Percentiles rank a stretch among this genome's conserved stretches.
These are phyloP conservation scores for Aureobasidium lini DNA, from an alignment of 2,329 filamentous ascomycete genomes.

Conservation along the genomic window DNA sequence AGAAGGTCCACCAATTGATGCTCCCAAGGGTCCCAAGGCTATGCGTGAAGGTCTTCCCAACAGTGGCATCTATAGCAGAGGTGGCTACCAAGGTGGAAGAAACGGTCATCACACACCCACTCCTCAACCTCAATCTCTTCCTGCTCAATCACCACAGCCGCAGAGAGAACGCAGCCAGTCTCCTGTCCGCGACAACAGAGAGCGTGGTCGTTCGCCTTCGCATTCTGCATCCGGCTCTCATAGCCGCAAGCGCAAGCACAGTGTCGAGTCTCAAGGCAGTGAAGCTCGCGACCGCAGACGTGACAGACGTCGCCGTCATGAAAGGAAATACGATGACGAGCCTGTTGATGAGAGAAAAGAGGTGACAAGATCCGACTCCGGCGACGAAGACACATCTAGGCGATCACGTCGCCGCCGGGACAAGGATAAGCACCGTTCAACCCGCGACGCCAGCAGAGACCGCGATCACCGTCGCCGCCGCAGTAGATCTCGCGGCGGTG, in stretches of 20 bases:
- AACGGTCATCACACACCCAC: slow-evolving; percentile 30
- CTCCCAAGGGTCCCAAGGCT: slow-evolving; percentile 87
- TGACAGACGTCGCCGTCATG: slow-evolving; percentile 43
- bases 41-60: slow-evolving; percentile 87
- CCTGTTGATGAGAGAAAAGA: slow-evolving; percentile 37
- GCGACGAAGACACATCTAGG: slow-evolving; percentile 44
- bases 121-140: slow-evolving; percentile 10
- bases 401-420: slow-evolving; percentile 50
- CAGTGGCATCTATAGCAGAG: slow-evolving; percentile 63
- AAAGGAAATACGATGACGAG: slow-evolving; percentile 31
- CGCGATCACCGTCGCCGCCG: slow-evolving; percentile 34
- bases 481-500: slow-evolving; percentile 23
- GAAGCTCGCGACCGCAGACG: slow-evolving; percentile 34
- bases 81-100: slow-evolving; percentile 19
- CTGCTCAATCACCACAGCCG: slow-evolving; percentile 8
- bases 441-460: slow-evolving; percentile 37
- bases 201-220: slow-evolving; percentile 12
- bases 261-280: slow-evolving; percentile 30
- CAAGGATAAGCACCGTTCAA: slow-evolving; percentile 34
- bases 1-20: slow-evolving; percentile 37
- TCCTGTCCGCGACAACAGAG: slow-evolving; percentile 12
- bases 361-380: slow-evolving; percentile 57
- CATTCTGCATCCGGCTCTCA: slow-evolving; percentile 31
- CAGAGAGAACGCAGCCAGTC: slow-evolving; percentile 17
- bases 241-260: slow-evolving; percentile 41